These are phyloP conservation scores for Erucastrum elatum DNA, from an alignment of 345 rosid species.

Conservation along the genomic window DNA sequence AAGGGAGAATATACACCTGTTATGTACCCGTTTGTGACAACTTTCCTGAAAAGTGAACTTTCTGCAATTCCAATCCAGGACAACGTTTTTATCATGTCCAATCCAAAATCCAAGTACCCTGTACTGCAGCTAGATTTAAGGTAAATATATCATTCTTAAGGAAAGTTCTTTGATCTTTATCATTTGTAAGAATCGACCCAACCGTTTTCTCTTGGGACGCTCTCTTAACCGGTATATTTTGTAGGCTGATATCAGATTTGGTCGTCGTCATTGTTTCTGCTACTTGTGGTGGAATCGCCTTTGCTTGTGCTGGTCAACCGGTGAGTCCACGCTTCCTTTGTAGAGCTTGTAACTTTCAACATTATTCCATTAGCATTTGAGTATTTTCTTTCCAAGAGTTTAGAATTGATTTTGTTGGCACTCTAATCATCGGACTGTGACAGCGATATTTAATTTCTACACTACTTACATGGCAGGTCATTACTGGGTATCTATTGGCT, in stretches of 20 bases:
- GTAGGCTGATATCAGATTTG: slow-evolving; percentile 95
- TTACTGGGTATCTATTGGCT: slow-evolving; percentile 90
- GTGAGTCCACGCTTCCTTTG: slow-evolving; percentile 47
- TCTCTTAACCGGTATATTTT: slow-evolving; percentile 28
- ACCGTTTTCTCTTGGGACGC: slow-evolving; percentile 15
- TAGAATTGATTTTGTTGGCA: not conserved
- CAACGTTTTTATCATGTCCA: slow-evolving; percentile 93
- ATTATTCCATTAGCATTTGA: slow-evolving; percentile 10
- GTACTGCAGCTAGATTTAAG: slow-evolving; percentile 91
- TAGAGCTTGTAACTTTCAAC: slow-evolving; percentile 21
- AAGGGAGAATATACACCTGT: not conserved
- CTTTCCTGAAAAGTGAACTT: not conserved
- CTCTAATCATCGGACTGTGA: not conserved
- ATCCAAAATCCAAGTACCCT: slow-evolving; percentile 93
- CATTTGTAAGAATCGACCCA: not conserved
- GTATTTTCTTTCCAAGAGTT: not conserved
- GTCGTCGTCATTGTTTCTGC: slow-evolving; percentile 98
- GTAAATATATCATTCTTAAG: slow-evolving; percentile 38
- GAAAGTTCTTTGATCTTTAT: not conserved
- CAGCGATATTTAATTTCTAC: not conserved
- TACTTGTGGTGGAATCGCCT: slow-evolving; percentile 98
- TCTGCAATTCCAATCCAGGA: slow-evolving; percentile 57
- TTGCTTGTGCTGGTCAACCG: slow-evolving; percentile 99
- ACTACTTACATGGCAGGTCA: slow-evolving; percentile 56
- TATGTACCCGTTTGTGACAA: not conserved